A percentile compares a stretch with the other conserved stretches of the same genome.
These are phyloP conservation scores for Millerozyma miso DNA, from an alignment of 805 yeast species.

Conservation along the genomic window DNA sequence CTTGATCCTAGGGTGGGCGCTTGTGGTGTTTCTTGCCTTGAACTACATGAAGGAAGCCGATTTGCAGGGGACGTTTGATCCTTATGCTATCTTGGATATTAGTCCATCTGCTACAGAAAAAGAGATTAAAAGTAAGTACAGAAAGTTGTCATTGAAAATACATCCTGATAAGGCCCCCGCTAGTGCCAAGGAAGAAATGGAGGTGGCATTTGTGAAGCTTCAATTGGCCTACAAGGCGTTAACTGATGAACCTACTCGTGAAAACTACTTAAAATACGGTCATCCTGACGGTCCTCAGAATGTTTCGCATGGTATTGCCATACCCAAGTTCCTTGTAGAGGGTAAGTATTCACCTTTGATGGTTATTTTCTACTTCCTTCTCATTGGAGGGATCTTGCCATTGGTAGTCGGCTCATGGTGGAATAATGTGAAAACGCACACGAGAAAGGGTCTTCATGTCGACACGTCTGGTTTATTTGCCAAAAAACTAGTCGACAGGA, in stretches of 20 bases:
- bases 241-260: conserved; percentile 82
- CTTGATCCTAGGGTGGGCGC: conserved; percentile 56
- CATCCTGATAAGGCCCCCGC: conserved; percentile 91
- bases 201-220: conserved; percentile 73
- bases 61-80: conserved; percentile 65
- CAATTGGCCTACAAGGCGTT: conserved; percentile 92
- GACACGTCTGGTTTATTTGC: conserved; percentile 79
- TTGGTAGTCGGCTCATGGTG: conserved; percentile 85
- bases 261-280: conserved; percentile 82
- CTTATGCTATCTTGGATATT: conserved; percentile 80
- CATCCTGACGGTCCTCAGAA: conserved; percentile 98
- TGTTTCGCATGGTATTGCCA: conserved; percentile 85
- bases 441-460: conserved; percentile 78
- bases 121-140: conserved; percentile 75
- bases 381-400: conserved; percentile 80
- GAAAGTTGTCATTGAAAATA: conserved; percentile 79
- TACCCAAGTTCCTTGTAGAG: conserved; percentile 87
- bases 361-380: conserved; percentile 56
- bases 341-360: conserved; percentile 68
- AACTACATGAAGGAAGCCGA: conserved; percentile 43
- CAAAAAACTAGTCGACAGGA: conserved; percentile 66
- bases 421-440: conserved; percentile 72
- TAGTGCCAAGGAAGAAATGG: conserved; percentile 57
- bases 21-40: conserved; percentile 39
- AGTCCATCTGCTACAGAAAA: conserved; percentile 63